Evolutionary conservation across 2,329 filamentous ascomycete species (phyloP).

Genomic region (Parastagonospora avenae): DNA sequence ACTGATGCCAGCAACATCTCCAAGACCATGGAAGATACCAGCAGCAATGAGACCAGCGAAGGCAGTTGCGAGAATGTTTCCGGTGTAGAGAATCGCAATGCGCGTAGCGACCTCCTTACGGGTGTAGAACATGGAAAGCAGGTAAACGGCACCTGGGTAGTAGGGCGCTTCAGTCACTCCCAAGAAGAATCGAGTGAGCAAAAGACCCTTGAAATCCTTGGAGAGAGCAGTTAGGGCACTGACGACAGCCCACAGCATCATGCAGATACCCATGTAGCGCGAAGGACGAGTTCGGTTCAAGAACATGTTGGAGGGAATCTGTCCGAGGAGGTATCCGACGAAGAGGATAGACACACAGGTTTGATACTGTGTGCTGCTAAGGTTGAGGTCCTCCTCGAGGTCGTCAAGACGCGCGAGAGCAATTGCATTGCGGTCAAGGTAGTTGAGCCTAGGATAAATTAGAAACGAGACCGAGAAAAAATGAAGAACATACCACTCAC

Average conservation of each 20-base stretch:
- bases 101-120: constrained; percentile 51
- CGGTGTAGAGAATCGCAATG: constrained; percentile 56
- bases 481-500: not conserved
- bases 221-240: constrained; percentile 51
- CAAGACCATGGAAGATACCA: constrained; percentile 37
- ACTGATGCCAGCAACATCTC: constrained; percentile 24
- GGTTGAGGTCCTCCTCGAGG: constrained; percentile 61
- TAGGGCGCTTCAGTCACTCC: constrained; percentile 51
- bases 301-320: constrained; percentile 47
- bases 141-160: constrained; percentile 44
- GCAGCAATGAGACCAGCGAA: constrained; percentile 53
- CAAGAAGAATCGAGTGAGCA: constrained; percentile 51
- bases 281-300: constrained; percentile 36
- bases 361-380: constrained; percentile 26
- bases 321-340: constrained; percentile 42
- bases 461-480: not conserved
- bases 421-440: constrained; percentile 65
- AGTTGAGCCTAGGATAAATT: not conserved
- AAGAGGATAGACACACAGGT: constrained; percentile 32
- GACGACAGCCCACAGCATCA: constrained; percentile 51
- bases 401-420: constrained; percentile 67
- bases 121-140: constrained; percentile 47
- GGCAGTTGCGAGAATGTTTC: constrained; percentile 48
- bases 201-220: constrained; percentile 50
- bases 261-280: constrained; percentile 35